Evolutionary conservation across 805 yeast species (phyloP), one percentile per base, ranked within the genome.

Genomic region (Pichia ethanolica): DNA sequence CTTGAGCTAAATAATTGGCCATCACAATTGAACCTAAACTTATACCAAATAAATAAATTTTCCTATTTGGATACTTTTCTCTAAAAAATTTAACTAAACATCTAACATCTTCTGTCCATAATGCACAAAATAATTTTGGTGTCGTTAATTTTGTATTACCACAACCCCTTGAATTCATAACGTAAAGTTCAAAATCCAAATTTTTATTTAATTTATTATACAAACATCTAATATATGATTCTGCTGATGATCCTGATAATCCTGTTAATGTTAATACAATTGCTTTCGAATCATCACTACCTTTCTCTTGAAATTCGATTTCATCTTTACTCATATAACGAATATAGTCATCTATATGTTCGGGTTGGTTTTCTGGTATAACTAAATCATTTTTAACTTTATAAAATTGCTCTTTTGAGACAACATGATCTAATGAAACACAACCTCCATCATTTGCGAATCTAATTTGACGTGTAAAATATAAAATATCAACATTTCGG

Each of bases 171-270:
- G 82, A 70, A 60, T 86, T 86, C 52, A 85, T 68, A 20, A 87
- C 93, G 40, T 79, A 79, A 7, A 78, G 72, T 53, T 83, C 90
- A 71, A 85, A 83, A 1, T 70, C 67, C 14, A 54, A 49, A 35
- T 60, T 59, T 13, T 64, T 59, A 5, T 57, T 53, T 4, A 74
- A 63, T 26, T 66, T 61, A 41, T 71, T 67, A 14, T 79, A 74
- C 36, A 82, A 61, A 48, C 86, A 74, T 27, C 93, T 73, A 39
- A 87, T 79, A 59, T 87, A 81, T 7, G 85, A 73, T 61, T 87
- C 95, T 53, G 83, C 86, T n/a, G 90, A 82, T 0, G 95, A 93
- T 6, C 96, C 96, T 1, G 86, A 82, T 37, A 87, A 74, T 0
- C 96, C 96, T 61, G 88, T 95, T 39, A 85, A 65, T 4, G 78